Evolutionary conservation across 2,329 filamentous ascomycete species (phyloP), one percentile per base, ranked within the genome.

Genomic region (Aspergillus latus): DNA sequence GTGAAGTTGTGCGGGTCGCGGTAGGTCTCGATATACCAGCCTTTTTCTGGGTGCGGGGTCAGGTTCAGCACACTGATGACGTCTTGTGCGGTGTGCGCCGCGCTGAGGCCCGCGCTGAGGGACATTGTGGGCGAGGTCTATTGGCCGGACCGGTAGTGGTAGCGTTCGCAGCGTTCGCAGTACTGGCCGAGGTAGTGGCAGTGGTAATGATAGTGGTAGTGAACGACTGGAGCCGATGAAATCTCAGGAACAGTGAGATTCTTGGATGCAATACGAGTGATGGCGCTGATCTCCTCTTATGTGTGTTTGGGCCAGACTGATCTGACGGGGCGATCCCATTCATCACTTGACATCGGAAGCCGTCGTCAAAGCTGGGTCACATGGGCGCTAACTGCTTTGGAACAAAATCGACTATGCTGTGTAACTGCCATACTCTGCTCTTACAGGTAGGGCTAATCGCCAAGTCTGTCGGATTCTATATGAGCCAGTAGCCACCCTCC

Each of bases 1-100:
- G 49, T 9, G 4, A 32, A 36, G 26, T 11, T 34, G 16, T 34
- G 13, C 15, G 40, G 16, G 49, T 52, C 49, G 10, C 49, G 49
- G 49, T 37, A 52, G 13, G 49, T 52, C 30, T 52, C 49, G 49
- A 52, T 16, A 40, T 45, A 52, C 40, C 36, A 52, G 16, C 49
- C 49, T 16, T 52, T 52, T 36, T 52, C 49, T 8, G 49, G 49
- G 29, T 52, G 49, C 1, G 49, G 40, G 29, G 49, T n/a, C 5
- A 52, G 40, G 40, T 45, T 45, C 10, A 52, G 21, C 15, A 30
- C n/a, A 2, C 29, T 15, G 40, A 52, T 52, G 29, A 52, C 40
- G 10, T 52, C 49, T 11, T 36, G 40, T 5, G 49, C 49, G 5
- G 40, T 52, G 42, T 44, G 49, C 21, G 21, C 21, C 2, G 21